Evolutionary conservation across 129 eudicot species (phyloP), one percentile per base, ranked within the genome.

Genomic region (Scalesia atractyloides): DNA sequence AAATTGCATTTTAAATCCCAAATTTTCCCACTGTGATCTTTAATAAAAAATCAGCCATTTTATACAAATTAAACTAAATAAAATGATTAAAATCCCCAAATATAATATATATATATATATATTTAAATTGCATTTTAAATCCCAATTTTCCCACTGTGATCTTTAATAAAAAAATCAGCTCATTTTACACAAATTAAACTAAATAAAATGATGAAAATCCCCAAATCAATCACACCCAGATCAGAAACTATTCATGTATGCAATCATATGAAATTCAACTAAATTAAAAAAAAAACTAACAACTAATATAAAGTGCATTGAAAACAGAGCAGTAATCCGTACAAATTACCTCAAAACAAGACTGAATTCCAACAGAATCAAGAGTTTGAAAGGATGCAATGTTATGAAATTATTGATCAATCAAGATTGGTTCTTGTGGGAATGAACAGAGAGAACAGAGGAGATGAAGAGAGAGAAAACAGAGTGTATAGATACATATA

Each of bases 391-490:
- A n/a, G 12, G 36, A 9, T 68, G 48, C 4, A 41, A 53, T 78
- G 82, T 64, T 39, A 56, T 20, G 69, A 60, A 52, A 66, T 49
- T 48, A 68, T 36, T 36, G 48, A 69, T 69, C 70, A 76, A 68
- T 76, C 70, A 37, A 69, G 64, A 77, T 60, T 60, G 24, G 64
- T 72, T 74, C 5, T 22, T 69, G 82, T 60, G 66, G 78, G 76
- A 75, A 67, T 57, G 62, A 36, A 46, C 76, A 81, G 78, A 81
- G 78, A 78, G 48, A 68, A 77, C 54, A 53, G 16, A 68, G 30
- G 36, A 75, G 37, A 80, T 43, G 71, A 63, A 65, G 73, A 63
- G 70, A 65, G 68, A 43, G 64, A 67, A 54, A 17, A 59, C 15
- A 43, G 77, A 60, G 48, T 41, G 46, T 41, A 41, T 41, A 5